Conservation (phyloP, 148 eudicot genomes). For the Cornus florida region DNA sequence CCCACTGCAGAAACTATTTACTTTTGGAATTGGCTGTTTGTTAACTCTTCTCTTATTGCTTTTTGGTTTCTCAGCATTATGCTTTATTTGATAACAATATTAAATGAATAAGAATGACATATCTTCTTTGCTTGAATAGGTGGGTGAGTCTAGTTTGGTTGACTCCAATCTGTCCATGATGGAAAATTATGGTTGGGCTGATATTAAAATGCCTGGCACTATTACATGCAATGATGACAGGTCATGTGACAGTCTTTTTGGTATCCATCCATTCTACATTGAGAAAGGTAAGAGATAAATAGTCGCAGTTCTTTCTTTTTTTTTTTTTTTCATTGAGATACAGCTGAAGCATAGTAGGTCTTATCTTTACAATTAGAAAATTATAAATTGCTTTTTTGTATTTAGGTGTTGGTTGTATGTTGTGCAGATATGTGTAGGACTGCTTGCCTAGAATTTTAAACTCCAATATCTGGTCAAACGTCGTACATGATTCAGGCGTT, state of each 20-base stretch:
- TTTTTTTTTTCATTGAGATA: background rate
- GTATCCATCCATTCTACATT: slow-evolving; percentile 85
- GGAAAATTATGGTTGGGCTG: slow-evolving; percentile 74
- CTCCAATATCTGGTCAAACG: background rate
- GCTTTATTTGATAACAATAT: background rate
- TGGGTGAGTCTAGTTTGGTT: slow-evolving; percentile 20
- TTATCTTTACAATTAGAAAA: background rate
- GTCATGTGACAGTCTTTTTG: slow-evolving; percentile 66
- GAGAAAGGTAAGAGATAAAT: slow-evolving; percentile 47
- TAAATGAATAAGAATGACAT: background rate
- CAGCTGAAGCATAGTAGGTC: background rate
- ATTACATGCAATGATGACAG: slow-evolving; percentile 27
- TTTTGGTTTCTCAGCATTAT: background rate
- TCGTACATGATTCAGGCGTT: background rate
- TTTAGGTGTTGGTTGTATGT: background rate
- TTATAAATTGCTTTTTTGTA: background rate
- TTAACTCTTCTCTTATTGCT: no score
- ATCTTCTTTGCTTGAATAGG: slow-evolving; percentile 37
- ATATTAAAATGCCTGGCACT: slow-evolving; percentile 24
- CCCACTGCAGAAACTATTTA: background rate
- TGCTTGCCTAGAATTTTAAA: background rate
- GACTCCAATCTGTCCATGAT: slow-evolving; percentile 30
- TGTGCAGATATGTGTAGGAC: background rate
- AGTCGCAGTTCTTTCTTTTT: background rate
- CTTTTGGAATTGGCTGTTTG: background rate